phyloP scores from a whole-genome alignment of 73 alveolate genomes.

The Paramecium pentaurelia region DNA sequence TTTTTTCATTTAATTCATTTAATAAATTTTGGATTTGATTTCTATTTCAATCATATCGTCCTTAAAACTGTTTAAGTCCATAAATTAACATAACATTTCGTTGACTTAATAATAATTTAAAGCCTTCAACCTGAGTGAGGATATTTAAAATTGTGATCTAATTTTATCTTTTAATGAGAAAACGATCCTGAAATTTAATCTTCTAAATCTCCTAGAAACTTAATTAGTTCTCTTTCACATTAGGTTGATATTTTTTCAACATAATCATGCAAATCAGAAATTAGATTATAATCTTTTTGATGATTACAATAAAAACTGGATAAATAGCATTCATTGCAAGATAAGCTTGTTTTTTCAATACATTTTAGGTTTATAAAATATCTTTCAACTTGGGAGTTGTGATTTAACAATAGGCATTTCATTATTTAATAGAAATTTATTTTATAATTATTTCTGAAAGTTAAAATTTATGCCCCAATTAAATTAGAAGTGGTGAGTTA shows the following conservation, averaged over 20 bases:
- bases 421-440: neutral
- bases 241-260: neutral
- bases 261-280: neutral
- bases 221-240: neutral
- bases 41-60: neutral
- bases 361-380: neutral
- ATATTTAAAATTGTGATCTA: neutral
- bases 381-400: neutral
- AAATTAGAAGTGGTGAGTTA: too few relatives aligned
- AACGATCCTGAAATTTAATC: neutral
- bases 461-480: too few relatives aligned
- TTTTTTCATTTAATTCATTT: neutral
- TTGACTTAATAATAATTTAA: neutral
- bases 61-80: neutral
- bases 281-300: neutral
- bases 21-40: neutral
- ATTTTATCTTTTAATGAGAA: neutral
- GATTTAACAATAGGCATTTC: neutral
- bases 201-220: neutral
- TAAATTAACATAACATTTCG: neutral
- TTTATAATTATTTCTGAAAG: too few relatives aligned
- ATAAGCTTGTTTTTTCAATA: neutral
- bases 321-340: neutral
- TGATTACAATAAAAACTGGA: neutral
- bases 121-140: neutral